phyloP scores from a whole-genome alignment of 345 rosid species.

The Pelargonium nanum region DNA sequence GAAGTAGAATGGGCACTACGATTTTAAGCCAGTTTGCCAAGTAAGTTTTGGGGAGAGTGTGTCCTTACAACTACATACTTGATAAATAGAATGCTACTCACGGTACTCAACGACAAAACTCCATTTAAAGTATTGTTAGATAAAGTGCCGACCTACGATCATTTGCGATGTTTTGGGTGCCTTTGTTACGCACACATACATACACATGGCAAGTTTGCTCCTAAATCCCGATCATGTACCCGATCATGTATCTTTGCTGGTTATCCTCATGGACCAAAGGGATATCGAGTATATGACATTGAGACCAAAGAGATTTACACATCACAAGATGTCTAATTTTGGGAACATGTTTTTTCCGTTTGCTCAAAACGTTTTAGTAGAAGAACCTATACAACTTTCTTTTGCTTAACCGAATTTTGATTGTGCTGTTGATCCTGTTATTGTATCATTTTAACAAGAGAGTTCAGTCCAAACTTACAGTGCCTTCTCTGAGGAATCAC shows the following conservation, averaged over 20 bases:
- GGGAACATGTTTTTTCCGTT: slow-evolving; percentile 1
- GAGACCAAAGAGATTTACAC: neutral
- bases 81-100: neutral
- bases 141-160: neutral
- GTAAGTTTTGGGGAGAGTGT: slow-evolving; percentile 6
- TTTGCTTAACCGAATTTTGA: neutral
- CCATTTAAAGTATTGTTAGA: neutral
- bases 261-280: neutral
- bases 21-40: neutral
- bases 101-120: neutral
- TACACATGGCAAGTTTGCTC: neutral
- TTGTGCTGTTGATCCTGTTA: no score
- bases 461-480: no score
- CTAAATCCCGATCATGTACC: no score
- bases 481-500: no score
- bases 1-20: neutral
- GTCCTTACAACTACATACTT: neutral
- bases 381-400: neutral
- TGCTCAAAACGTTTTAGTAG: neutral
- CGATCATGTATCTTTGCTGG: neutral
- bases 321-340: neutral
- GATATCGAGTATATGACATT: slow-evolving; percentile 1
- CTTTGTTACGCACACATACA: neutral
- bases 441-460: no score
- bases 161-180: slow-evolving; percentile 5